Evolutionary conservation across 2,329 filamentous ascomycete species (phyloP).

Genomic region (Magnaporthiopsis poae): DNA sequence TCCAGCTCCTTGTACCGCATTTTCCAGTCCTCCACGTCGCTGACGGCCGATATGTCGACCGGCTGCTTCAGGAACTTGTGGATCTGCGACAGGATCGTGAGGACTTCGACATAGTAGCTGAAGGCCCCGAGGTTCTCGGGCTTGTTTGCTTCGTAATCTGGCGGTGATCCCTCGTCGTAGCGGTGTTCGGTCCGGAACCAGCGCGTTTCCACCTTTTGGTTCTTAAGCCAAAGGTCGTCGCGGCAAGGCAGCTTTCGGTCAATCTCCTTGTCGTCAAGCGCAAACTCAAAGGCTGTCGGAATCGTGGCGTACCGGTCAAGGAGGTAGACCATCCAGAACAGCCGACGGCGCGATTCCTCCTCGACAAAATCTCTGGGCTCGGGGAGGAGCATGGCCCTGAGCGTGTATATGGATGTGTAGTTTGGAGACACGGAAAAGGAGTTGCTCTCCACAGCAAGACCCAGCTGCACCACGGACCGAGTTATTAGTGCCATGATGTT

Average conservation of each 20-base stretch:
- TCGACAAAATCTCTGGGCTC: slow-evolving; percentile 80
- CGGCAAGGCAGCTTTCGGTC: slow-evolving; percentile 78
- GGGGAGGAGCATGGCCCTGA: slow-evolving; percentile 73
- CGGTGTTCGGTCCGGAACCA: slow-evolving; percentile 56
- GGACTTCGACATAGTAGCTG: slow-evolving; percentile 80
- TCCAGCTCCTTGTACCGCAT: slow-evolving; percentile 77
- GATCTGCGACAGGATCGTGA: slow-evolving; percentile 77
- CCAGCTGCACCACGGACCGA: slow-evolving; percentile 77
- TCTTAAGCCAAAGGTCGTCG: slow-evolving; percentile 76
- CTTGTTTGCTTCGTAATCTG: slow-evolving; percentile 56
- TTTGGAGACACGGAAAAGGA: slow-evolving; percentile 69
- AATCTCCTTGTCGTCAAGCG: slow-evolving; percentile 78
- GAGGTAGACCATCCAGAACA: slow-evolving; percentile 93
- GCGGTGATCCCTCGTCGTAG: slow-evolving; percentile 26
- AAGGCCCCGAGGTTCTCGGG: slow-evolving; percentile 79
- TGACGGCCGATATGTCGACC: slow-evolving; percentile 73
- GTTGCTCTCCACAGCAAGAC: slow-evolving; percentile 71
- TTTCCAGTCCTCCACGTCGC: slow-evolving; percentile 85
- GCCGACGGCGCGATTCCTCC: slow-evolving; percentile 70
- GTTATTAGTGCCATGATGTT: slow-evolving; percentile 84
- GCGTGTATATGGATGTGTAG: slow-evolving; percentile 78
- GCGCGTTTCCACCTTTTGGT: slow-evolving; percentile 71
- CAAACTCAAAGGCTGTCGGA: slow-evolving; percentile 85
- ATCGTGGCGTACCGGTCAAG: slow-evolving; percentile 85
- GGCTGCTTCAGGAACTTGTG: slow-evolving; percentile 83